phyloP scores from a whole-genome alignment of 495 filamentous ascomycete species.

The Oidiodendron maius region DNA sequence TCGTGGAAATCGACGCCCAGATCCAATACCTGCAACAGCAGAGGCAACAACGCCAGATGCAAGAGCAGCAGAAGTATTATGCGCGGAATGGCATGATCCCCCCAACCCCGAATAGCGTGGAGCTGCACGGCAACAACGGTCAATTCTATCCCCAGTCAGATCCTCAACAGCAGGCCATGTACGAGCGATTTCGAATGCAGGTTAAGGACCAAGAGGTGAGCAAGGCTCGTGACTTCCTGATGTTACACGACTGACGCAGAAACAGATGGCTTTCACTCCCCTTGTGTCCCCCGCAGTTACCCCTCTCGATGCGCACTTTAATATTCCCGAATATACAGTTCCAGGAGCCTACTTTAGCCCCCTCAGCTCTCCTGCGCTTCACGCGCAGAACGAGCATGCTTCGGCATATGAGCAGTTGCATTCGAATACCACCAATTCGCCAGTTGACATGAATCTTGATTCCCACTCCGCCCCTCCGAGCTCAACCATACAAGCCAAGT shows the following conservation, averaged over 20 bases:
- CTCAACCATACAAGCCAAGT: slow-evolving; percentile 30
- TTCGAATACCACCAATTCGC: slow-evolving; percentile 38
- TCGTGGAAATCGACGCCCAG: slow-evolving; percentile 49
- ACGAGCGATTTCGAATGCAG: slow-evolving; percentile 62
- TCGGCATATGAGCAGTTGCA: slow-evolving; percentile 30
- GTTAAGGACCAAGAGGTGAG: slow-evolving; percentile 78
- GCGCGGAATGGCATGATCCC: slow-evolving; percentile 66
- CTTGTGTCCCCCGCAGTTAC: slow-evolving; percentile 93
- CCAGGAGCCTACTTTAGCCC: slow-evolving; percentile 92
- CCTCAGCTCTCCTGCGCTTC: slow-evolving; percentile 83
- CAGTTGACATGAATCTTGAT: slow-evolving; percentile 39
- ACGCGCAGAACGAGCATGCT: slow-evolving; percentile 60
- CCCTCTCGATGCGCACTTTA: slow-evolving; percentile 78
- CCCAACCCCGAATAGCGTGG: slow-evolving; percentile 88
- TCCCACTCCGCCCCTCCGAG: slow-evolving; percentile 29
- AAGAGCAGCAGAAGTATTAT: slow-evolving; percentile 48
- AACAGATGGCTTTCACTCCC: slow-evolving; percentile 86
- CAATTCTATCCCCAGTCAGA: slow-evolving; percentile 56
- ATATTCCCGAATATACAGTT: slow-evolving; percentile 72
- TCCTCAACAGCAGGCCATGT: slow-evolving; percentile 56
- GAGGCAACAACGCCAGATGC: slow-evolving; percentile 40
- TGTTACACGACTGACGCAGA: too few species aligned
- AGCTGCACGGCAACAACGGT: slow-evolving; percentile 66
- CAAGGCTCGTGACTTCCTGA: too few species aligned
- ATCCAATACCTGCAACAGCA: slow-evolving; percentile 61